Percentiles rank a stretch among this genome's conserved stretches.
These are phyloP conservation scores for Nannochloris sp. DNA, from an alignment of 139 green algal genomes.

Conservation along the genomic window DNA sequence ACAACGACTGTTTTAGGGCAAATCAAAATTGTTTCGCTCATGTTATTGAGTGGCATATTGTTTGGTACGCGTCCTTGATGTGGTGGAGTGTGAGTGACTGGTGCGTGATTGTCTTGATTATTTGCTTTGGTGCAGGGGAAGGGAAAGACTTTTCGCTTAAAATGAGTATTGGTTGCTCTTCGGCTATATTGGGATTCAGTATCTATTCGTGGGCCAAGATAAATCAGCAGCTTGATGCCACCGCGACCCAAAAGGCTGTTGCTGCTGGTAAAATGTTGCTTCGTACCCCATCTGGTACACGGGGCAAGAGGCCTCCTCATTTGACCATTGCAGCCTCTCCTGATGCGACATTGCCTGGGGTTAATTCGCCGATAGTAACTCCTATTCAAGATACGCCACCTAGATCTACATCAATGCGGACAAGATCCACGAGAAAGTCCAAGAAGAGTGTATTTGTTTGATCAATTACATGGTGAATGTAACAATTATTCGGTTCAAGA, in stretches of 20 bases:
- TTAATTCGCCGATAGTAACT: too few relatives aligned
- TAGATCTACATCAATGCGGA: too few relatives aligned
- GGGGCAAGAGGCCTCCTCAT: too few relatives aligned
- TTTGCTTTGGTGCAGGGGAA: constrained; percentile 5
- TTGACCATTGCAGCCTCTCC: too few relatives aligned
- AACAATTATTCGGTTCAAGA: too few relatives aligned
- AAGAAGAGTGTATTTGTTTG: too few relatives aligned
- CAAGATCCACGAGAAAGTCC: too few relatives aligned
- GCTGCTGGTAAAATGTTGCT: neutral
- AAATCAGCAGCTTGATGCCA: neutral
- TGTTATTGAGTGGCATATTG: constrained; percentile 3
- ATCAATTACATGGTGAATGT: too few relatives aligned
- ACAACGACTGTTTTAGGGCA: constrained; percentile 8
- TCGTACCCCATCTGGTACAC: too few relatives aligned
- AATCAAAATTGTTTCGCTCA: constrained; percentile 6
- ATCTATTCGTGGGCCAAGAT: constrained; percentile 8
- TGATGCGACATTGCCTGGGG: too few relatives aligned
- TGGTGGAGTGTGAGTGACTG: neutral
- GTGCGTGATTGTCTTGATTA: neutral
- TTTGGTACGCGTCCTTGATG: constrained; percentile 3
- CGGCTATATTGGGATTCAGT: constrained; percentile 4
- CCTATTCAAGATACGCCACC: too few relatives aligned
- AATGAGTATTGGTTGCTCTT: constrained; percentile 7
- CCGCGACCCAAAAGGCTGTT: neutral
- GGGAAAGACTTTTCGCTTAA: neutral